phyloP scores from a whole-genome alignment of 768 basidiomycete species.

The Suillus placidus region DNA sequence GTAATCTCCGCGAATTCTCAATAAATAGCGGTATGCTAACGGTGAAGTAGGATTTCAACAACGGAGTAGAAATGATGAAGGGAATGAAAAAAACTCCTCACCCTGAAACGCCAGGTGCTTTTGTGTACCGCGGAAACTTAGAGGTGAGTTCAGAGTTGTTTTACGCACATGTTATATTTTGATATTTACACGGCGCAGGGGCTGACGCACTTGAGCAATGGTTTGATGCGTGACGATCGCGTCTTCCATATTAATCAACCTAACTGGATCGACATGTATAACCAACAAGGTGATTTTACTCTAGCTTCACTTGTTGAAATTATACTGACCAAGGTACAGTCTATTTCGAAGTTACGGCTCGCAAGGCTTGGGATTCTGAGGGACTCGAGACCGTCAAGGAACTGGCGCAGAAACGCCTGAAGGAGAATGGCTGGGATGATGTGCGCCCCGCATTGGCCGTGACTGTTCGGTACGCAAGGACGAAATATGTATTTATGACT shows the following conservation, averaged over 20 bases:
- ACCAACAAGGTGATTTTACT: constrained; percentile 22
- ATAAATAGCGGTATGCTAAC: neutral
- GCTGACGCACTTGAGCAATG: constrained; percentile 24
- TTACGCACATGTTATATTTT: neutral
- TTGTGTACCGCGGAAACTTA: neutral
- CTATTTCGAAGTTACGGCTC: constrained; percentile 18
- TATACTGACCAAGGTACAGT: constrained; percentile 14
- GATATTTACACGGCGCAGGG: constrained; percentile 16
- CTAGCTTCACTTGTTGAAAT: neutral
- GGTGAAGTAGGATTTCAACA: constrained; percentile 10
- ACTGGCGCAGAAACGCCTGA: constrained; percentile 24
- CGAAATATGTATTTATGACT: neutral
- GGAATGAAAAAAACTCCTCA: neutral
- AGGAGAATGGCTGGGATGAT: constrained; percentile 29
- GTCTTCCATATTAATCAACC: constrained; percentile 24
- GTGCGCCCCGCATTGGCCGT: constrained; percentile 37
- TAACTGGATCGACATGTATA: constrained; percentile 24
- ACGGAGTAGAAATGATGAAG: constrained; percentile 15
- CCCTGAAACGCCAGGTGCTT: neutral
- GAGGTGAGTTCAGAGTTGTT: neutral
- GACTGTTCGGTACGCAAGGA: constrained; percentile 39
- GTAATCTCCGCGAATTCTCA: constrained; percentile 3
- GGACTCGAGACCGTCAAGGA: constrained; percentile 22
- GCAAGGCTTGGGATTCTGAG: constrained; percentile 21
- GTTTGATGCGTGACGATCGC: constrained; percentile 29